Conservation (phyloP, 441 rosid genomes). For the Raphanus hybrid region DNA sequence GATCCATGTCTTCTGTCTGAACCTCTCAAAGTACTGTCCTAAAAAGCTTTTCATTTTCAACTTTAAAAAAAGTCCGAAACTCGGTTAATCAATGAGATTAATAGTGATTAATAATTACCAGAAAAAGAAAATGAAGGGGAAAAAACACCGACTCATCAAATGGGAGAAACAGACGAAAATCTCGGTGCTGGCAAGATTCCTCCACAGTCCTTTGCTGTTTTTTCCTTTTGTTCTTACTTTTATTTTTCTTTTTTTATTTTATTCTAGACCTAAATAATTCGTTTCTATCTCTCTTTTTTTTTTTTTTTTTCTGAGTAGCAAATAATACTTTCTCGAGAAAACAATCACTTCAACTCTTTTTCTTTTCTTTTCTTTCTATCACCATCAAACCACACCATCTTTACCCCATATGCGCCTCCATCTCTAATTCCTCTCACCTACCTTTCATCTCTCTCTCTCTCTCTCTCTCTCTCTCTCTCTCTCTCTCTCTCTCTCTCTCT, state of each 20-base stretch:
- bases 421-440: conserved; percentile 42
- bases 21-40: conserved; percentile 39
- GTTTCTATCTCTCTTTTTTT: no score
- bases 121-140: neutral
- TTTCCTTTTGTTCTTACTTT: conserved; percentile 7
- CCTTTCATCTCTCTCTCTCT: conserved; percentile 38
- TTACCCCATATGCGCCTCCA: conserved; percentile 43
- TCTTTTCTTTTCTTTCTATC: conserved; percentile 21
- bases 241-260: neutral
- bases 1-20: conserved; percentile 46
- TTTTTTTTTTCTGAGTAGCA: neutral
- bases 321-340: conserved; percentile 46
- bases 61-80: neutral
- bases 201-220: conserved; percentile 39
- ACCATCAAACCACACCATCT: conserved; percentile 34
- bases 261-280: conserved; percentile 26
- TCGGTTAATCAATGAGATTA: neutral
- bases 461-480: conserved; percentile 39
- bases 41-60: conserved; percentile 24
- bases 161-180: conserved; percentile 56
- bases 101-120: conserved; percentile 14
- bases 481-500: conserved; percentile 39
- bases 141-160: conserved; percentile 51
- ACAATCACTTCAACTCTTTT: conserved; percentile 41
- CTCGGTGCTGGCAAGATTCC: conserved; percentile 80